Evolutionary conservation across 352 stramenopile genomes (phyloP), one percentile per base, ranked within the genome.

Genomic region (Phytophthora syringae): DNA sequence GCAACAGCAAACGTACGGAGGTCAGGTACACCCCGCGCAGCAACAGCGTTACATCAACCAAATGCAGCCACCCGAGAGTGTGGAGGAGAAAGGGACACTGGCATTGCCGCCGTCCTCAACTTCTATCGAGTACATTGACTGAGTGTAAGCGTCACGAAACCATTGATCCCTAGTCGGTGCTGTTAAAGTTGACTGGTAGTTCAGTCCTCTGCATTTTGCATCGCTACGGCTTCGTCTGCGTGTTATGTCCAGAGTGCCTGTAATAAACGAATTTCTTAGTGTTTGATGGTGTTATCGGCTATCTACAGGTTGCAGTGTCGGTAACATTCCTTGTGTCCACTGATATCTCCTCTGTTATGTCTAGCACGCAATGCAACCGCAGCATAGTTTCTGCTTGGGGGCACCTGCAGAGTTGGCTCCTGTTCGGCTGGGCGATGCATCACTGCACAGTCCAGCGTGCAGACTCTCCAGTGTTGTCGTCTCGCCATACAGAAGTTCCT

Each of bases 401-500:
- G 39, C n/a, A n/a, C n/a, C 45, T 16, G 51, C 27, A 32, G 74
- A 64, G 39, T 67, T 70, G 1, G 34, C 58, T 5, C 42, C 42
- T 25, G 54, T 67, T 9, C 39, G 60, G 27, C 59, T 79, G 20
- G 71, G 64, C 40, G 71, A 71, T 28, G 51, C 9, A 21, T 34
- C 55, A 39, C 80, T 76, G 37, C 80, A 91, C 6, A 93, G 58
- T 21, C 70, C 76, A 21, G 72, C 81, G 53, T 98, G 92, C 7
- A 97, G 84, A 56, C 91, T 79, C 25, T 88, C 88, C 5, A 94
- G 79, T 21, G 96, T 83, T 32, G 88, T 98, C 13, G 76, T 67
- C 56, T 98, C 94, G 7, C 82, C 71, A 70, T 98, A 98, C 15
- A 98, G 72, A 55, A 98, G 84, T 56, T 98, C 90, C 64, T 99